Conservation (phyloP, 306 rosid species). For the Gastrolobium villosum region DNA sequence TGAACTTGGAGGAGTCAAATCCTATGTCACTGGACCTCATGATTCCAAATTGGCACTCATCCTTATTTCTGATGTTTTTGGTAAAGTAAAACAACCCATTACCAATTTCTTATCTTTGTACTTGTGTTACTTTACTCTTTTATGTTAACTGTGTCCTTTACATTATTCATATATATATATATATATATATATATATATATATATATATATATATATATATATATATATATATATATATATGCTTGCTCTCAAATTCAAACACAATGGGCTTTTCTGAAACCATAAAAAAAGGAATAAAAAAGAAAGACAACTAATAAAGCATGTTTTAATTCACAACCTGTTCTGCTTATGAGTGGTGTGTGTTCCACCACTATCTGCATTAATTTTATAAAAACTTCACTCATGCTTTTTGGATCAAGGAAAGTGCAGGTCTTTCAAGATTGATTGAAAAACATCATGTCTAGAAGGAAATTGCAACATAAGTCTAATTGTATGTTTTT, state of each 20-base stretch:
- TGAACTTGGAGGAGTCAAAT: slow-evolving; percentile 55
- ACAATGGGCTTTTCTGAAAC: not conserved
- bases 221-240: too few relatives aligned
- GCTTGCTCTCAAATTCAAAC: not conserved
- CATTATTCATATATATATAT: too few relatives aligned
- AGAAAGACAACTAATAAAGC: not conserved
- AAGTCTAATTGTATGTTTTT: slow-evolving; percentile 13
- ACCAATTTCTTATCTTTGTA: slow-evolving; percentile 9
- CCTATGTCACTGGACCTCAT: slow-evolving; percentile 57
- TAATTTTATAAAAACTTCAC: slow-evolving; percentile 14
- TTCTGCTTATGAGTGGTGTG: not conserved
- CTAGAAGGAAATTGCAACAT: not conserved
- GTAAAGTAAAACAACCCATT: slow-evolving; percentile 39
- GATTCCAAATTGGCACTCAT: slow-evolving; percentile 61
- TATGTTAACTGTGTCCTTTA: not conserved
- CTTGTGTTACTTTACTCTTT: not conserved
- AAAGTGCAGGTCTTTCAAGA: not conserved
- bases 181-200: too few relatives aligned
- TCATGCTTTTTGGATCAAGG: not conserved
- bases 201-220: too few relatives aligned
- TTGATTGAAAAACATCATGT: slow-evolving; percentile 12
- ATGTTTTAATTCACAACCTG: not conserved
- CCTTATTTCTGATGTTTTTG: slow-evolving; percentile 61
- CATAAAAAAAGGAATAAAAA: not conserved
- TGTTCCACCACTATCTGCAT: not conserved